Evolutionary conservation across 2,329 filamentous ascomycete genomes (phyloP).

Genomic region (Xylaria digitata): DNA sequence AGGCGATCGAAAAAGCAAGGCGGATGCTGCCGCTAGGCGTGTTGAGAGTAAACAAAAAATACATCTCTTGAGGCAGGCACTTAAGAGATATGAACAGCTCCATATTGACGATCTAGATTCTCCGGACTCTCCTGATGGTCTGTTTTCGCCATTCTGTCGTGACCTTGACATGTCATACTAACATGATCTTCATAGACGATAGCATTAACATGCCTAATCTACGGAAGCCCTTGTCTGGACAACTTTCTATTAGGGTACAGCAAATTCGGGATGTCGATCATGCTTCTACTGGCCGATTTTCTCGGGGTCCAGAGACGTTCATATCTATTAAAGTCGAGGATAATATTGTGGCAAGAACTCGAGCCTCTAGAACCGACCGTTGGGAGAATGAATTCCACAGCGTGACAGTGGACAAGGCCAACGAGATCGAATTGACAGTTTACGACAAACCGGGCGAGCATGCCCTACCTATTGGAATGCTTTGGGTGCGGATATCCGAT

Average conservation of each 20-base stretch:
- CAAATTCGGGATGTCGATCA: constrained; percentile 96
- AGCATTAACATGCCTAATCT: constrained; percentile 95
- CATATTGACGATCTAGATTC: constrained; percentile 88
- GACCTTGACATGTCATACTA: constrained; percentile 27
- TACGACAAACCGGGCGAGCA: constrained; percentile 96
- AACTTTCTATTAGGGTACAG: constrained; percentile 85
- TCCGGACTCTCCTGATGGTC: constrained; percentile 83
- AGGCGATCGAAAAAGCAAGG: constrained; percentile 93
- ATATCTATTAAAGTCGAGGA: constrained; percentile 98
- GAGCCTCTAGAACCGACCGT: constrained; percentile 83
- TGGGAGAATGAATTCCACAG: constrained; percentile 94
- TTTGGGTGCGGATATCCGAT: constrained; percentile 97
- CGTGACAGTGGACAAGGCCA: constrained; percentile 96
- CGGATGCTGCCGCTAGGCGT: constrained; percentile 87
- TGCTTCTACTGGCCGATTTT: constrained; percentile 84
- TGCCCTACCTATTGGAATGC: constrained; percentile 89
- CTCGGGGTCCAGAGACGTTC: constrained; percentile 92
- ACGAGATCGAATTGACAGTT: constrained; percentile 96
- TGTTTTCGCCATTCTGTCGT: constrained; percentile 46
- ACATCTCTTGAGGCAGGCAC: constrained; percentile 89
- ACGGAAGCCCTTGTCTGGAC: constrained; percentile 93
- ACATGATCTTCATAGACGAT: constrained; percentile 72
- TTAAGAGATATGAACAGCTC: constrained; percentile 96
- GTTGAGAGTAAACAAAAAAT: constrained; percentile 99
- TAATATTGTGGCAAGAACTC: constrained; percentile 87